phyloP scores from a whole-genome alignment of 495 filamentous ascomycete genomes.

The Viridothelium virens region DNA sequence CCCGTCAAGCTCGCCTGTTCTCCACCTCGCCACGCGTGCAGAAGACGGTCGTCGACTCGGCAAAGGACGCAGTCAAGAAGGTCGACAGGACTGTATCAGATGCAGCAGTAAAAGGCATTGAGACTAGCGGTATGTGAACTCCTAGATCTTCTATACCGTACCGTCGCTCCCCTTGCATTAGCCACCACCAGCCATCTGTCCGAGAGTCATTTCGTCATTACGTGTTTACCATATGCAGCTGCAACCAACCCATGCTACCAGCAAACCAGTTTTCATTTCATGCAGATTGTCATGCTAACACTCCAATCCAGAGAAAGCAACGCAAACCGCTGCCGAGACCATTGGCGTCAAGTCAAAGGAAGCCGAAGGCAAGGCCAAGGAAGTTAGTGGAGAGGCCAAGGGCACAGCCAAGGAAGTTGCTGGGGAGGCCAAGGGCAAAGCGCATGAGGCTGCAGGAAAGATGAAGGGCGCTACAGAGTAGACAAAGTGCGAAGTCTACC shows the following conservation, averaged over 20 bases:
- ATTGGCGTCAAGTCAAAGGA: slow-evolving; percentile 34
- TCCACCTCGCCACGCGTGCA: slow-evolving; percentile 28
- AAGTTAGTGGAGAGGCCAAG: slow-evolving; percentile 40
- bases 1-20: slow-evolving; percentile 35
- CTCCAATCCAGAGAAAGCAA: slow-evolving; percentile 39
- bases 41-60: slow-evolving; percentile 40
- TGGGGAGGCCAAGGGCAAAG: slow-evolving; percentile 38
- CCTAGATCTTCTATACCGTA: slow-evolving; percentile 33
- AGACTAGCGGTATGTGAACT: slow-evolving; percentile 39
- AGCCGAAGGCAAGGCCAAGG: slow-evolving; percentile 41
- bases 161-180: neutral
- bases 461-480: slow-evolving; percentile 38
- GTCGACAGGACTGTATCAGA: slow-evolving; percentile 49
- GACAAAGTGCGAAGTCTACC: slow-evolving; percentile 18
- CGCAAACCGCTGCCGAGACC: slow-evolving; percentile 34
- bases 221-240: too few relatives aligned
- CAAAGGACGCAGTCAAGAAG: slow-evolving; percentile 51
- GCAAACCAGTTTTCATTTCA: neutral
- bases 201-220: too few relatives aligned
- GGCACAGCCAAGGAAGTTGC: slow-evolving; percentile 31
- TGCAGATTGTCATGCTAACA: neutral
- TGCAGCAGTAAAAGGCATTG: slow-evolving; percentile 53
- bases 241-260: slow-evolving; percentile 11
- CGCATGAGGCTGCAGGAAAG: slow-evolving; percentile 28
- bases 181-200: too few relatives aligned